Conservation (phyloP, 768 basidiomycete species). For the Zangia roseola region DNA sequence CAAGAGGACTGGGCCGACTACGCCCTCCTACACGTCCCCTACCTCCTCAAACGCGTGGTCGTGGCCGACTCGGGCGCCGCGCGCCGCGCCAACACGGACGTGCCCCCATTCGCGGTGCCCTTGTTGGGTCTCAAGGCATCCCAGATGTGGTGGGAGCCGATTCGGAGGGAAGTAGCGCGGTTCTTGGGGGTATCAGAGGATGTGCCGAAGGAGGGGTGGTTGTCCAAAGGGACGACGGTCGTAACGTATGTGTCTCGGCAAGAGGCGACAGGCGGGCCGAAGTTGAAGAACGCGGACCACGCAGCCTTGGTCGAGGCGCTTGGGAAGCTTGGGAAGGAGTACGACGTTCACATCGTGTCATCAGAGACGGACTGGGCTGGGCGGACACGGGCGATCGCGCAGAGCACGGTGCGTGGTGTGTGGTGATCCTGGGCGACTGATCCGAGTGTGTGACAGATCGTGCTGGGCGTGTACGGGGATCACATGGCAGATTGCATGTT, state of each 20-base stretch:
- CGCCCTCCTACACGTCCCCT: constrained; percentile 63
- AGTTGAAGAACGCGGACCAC: constrained; percentile 57
- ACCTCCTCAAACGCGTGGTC: constrained; percentile 72
- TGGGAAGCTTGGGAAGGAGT: constrained; percentile 48
- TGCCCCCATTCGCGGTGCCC: constrained; percentile 36
- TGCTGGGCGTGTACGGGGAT: constrained; percentile 58
- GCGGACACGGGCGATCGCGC: constrained; percentile 61
- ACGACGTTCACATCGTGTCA: constrained; percentile 55
- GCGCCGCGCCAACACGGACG: constrained; percentile 26
- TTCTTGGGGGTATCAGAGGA: constrained; percentile 40
- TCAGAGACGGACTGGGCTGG: constrained; percentile 56
- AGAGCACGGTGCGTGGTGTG: constrained; percentile 58
- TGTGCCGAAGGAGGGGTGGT: constrained; percentile 12
- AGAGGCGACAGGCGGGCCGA: constrained; percentile 47
- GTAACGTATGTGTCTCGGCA: constrained; percentile 72
- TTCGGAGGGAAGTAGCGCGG: constrained; percentile 41
- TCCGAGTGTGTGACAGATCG: constrained; percentile 39
- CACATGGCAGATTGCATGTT: constrained; percentile 69
- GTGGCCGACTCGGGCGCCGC: constrained; percentile 77
- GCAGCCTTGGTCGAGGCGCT: constrained; percentile 58
- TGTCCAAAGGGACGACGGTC: constrained; percentile 38
- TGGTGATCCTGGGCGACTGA: constrained; percentile 5
- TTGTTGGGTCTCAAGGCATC: constrained; percentile 45
- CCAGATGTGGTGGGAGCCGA: constrained; percentile 69
- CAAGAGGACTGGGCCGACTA: constrained; percentile 78